These are phyloP conservation scores for Cystobasidium ongulense DNA, from an alignment of 768 basidiomycete species.

Conservation along the genomic window DNA sequence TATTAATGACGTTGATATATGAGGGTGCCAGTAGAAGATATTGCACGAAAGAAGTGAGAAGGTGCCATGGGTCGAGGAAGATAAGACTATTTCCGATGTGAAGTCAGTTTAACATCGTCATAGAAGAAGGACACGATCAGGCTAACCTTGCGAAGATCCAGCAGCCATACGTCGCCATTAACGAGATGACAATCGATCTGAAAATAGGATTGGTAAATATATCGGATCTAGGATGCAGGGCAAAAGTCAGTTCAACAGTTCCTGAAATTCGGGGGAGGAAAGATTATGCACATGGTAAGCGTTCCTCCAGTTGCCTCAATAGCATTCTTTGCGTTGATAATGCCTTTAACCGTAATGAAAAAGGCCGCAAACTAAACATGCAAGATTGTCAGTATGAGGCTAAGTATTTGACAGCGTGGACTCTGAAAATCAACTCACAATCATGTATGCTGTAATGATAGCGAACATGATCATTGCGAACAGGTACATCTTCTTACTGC, in stretches of 20 bases:
- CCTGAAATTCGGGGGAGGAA: background rate
- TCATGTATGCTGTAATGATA: constrained; percentile 92
- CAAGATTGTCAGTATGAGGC: background rate
- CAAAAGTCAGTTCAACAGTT: background rate
- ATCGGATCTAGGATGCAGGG: background rate
- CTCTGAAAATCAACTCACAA: constrained; percentile 50
- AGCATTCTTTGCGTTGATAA: constrained; percentile 53
- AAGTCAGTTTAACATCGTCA: background rate
- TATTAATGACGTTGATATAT: constrained; percentile 71
- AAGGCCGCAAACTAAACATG: constrained; percentile 60
- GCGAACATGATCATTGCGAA: constrained; percentile 77
- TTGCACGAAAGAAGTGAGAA: constrained; percentile 93
- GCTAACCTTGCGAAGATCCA: constrained; percentile 73
- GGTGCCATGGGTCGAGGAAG: constrained; percentile 72
- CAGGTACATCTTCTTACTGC: constrained; percentile 73
- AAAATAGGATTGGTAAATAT: constrained; percentile 47
- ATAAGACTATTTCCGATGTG: background rate
- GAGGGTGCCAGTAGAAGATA: constrained; percentile 86
- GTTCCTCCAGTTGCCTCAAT: constrained; percentile 48
- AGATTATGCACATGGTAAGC: constrained; percentile 49
- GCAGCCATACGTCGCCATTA: constrained; percentile 78
- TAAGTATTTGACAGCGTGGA: background rate
- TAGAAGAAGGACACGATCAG: constrained; percentile 52
- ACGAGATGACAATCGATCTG: constrained; percentile 73
- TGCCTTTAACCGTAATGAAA: constrained; percentile 72